These are phyloP conservation scores for Groenewaldozyma sp. DNA, from an alignment of 1,139 yeast genomes.

Conservation along the genomic window DNA sequence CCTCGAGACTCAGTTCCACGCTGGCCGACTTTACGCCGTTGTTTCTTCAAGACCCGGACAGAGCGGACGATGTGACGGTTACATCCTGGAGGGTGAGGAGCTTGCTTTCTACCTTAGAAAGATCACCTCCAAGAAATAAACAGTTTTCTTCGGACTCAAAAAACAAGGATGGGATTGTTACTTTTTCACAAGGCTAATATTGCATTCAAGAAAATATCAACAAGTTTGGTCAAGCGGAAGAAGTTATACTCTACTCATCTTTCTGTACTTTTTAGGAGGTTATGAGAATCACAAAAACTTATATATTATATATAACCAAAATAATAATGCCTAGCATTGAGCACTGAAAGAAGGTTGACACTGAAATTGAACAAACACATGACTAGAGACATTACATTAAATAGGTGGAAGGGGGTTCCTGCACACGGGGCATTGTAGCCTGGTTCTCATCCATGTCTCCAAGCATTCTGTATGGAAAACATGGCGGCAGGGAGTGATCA, in stretches of 20 bases:
- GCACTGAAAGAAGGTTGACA: no score
- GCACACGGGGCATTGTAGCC: slow-evolving; percentile 90
- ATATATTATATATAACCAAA: no score
- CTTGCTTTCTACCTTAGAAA: slow-evolving; percentile 99
- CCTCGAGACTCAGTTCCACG: slow-evolving; percentile 92
- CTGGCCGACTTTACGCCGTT: slow-evolving; percentile 98
- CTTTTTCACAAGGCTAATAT: no score
- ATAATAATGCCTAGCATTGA: no score
- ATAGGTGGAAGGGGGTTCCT: slow-evolving; percentile 74
- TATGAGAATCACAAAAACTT: no score
- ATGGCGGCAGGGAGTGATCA: slow-evolving; percentile 92
- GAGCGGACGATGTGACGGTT: slow-evolving; percentile 99
- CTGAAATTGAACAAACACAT: no score
- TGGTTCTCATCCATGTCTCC: slow-evolving; percentile 89
- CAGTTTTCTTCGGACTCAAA: no score
- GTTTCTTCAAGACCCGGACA: slow-evolving; percentile 99
- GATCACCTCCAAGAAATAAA: slow-evolving; percentile 97
- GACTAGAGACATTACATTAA: slow-evolving; percentile 7
- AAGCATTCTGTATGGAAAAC: slow-evolving; percentile 81
- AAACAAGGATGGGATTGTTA: no score
- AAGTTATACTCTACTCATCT: no score
- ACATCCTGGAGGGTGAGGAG: slow-evolving; percentile 99
- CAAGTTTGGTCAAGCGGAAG: no score
- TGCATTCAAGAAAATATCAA: no score
- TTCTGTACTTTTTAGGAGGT: no score